phyloP scores from a whole-genome alignment of 139 green algal genomes.

The Asterochloris sp. region DNA sequence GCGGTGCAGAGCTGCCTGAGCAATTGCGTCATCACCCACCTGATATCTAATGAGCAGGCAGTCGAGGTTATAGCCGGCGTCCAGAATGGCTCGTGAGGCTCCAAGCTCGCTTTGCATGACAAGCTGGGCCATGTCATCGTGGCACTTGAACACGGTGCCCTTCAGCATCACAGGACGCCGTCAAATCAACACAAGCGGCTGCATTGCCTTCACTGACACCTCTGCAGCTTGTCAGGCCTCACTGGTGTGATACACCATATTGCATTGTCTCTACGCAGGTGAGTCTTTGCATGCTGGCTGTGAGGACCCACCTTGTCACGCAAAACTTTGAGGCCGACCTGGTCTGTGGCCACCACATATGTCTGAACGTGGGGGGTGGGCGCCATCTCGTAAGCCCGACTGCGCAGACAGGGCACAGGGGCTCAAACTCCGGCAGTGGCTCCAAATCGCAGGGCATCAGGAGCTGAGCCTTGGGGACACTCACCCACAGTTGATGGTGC shows the following conservation, averaged over 20 bases:
- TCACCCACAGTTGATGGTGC: slow-evolving; percentile 29
- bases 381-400: slow-evolving; percentile 12
- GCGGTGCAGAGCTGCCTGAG: too few relatives aligned
- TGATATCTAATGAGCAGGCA: slow-evolving; percentile 11
- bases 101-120: slow-evolving; percentile 34
- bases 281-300: too few relatives aligned
- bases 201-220: too few relatives aligned
- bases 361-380: slow-evolving; percentile 9
- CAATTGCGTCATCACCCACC: neutral
- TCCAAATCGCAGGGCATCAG: too few relatives aligned
- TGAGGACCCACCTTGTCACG: neutral
- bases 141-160: slow-evolving; percentile 29
- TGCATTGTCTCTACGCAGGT: too few relatives aligned
- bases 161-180: neutral
- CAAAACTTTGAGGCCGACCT: neutral
- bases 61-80: slow-evolving; percentile 11
- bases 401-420: neutral
- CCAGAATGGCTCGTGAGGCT: slow-evolving; percentile 26
- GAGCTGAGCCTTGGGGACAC: too few relatives aligned
- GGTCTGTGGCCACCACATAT: slow-evolving; percentile 6
- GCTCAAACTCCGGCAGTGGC: too few relatives aligned
- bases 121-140: slow-evolving; percentile 22
- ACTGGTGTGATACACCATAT: too few relatives aligned
- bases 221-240: too few relatives aligned
- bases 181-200: neutral